Evolutionary conservation across 306 rosid species (phyloP), one percentile per base, ranked within the genome.

Genomic region (Ochetophila trinervis): DNA sequence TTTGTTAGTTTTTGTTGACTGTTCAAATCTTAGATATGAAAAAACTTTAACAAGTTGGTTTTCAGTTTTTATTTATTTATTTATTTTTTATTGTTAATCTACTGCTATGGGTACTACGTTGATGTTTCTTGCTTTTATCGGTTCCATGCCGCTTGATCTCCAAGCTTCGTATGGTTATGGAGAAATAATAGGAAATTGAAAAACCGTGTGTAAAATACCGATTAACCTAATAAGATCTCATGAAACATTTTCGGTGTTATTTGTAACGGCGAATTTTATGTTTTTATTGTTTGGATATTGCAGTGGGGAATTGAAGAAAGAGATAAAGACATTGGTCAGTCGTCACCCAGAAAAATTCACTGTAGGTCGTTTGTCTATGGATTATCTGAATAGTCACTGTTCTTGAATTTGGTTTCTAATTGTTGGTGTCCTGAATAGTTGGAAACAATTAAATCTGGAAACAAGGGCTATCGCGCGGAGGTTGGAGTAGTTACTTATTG

Each of bases 321-420:
- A 86, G 83, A 85, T 94, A 65, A 75, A 73, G 69, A 87, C 73
- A 35, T 74, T 94, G 88, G 99, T 94, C 51, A 69, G 56, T 79
- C 97, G 97, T 56, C 99, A 94, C 68, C 88, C 88, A 1, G 81
- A 90, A 62, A 86, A 67, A 76, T 79, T 94, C 66, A 76, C 77
- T 49, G 99, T 94, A 81, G 72, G 94, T 84, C 55, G 20, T 42
- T 62, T 63, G 21, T 72, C 59, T 34, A 61, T 36, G 34, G 17
- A 36, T 59, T 69, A 24, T 8, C 30, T 32, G 67, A 65, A 52
- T 18, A 52, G 57, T 68, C 51, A 52, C 48, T 60, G 57, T 51
- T 77, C 56, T 70, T 72, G 60, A 60, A 65, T 77, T 70, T 34
- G 18, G 22, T 52, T 67, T 70, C 67, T 71, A 53, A 70, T 65